Base-by-base conservation (phyloP, 2,329 filamentous ascomycete genomes). In the Cordyceps pruinosa region DNA sequence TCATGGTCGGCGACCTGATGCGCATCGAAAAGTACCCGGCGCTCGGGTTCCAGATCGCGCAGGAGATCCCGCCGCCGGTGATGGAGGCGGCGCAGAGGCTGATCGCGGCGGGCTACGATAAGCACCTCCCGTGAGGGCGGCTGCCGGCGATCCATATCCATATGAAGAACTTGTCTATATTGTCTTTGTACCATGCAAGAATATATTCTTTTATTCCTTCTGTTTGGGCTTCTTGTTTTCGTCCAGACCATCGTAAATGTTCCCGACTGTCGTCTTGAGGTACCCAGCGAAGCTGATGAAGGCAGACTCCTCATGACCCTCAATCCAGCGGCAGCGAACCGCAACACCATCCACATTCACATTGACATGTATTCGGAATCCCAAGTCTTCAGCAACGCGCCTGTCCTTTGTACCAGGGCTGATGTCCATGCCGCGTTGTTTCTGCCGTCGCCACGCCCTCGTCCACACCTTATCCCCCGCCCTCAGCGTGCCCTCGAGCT, bases 271-370 rank as follows among this genome's bases (percentile, higher is more conserved):
- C 9, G 66, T 60, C 69, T 85, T 88, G 45, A 95, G 61, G 75
- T 92, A 90, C 0, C 90, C 91, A 59, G 85, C 87, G 61, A 99
- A 90, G 68, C 92, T 97, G 72, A 95, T 89, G 70, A 93, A 96
- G 0, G 94, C 67, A 1, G 85, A 78, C 19, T 81, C 75, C 62
- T 96, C 88, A 6, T 78, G 76, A 0, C 94, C 93, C 64, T 89
- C 85, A 1, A 90, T 66, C 92, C 71, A 74, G 32, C 88, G 77
- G 55, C 88, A 75, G 5, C 71, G 63, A 5, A 87, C 72, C 2
- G 67, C 70, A 0, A 85, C 73, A 19, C 71, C 67, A 2, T 67
- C 64, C 51, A 68, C 68, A 19, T 70, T 65, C 1, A 75, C 68
- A 2, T 69, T 73, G 23, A 85, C 65, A n/a, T 72, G 68, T 9